These are phyloP conservation scores for Lichtheimia corymbifera DNA, from an alignment of 371 early-diverging fungal genomes.

Conservation along the genomic window DNA sequence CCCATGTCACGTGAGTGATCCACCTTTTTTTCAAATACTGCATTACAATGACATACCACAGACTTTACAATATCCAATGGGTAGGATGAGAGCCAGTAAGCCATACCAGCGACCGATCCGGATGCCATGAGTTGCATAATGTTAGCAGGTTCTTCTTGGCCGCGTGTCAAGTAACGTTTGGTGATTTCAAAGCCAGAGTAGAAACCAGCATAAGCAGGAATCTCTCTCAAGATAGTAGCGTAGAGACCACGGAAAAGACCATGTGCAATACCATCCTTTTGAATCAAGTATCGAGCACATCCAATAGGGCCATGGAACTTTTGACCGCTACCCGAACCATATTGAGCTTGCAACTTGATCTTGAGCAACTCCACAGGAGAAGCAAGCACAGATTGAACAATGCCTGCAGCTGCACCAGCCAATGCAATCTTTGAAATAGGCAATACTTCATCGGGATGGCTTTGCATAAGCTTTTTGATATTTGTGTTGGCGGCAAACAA, in stretches of 20 bases:
- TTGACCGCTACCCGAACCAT: conserved; percentile 31
- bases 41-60: conserved; percentile 45
- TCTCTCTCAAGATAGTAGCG: conserved; percentile 76
- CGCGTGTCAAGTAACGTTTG: conserved; percentile 59
- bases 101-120: conserved; percentile 76
- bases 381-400: conserved; percentile 71
- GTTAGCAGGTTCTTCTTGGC: conserved; percentile 44
- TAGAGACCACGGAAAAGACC: conserved; percentile 82
- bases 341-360: conserved; percentile 80
- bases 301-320: conserved; percentile 63
- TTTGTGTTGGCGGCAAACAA: conserved; percentile 78
- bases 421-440: conserved; percentile 66
- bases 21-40: not conserved
- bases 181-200: conserved; percentile 79
- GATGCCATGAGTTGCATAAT: conserved; percentile 69
- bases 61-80: conserved; percentile 87
- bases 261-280: conserved; percentile 62
- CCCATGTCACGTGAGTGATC: no score
- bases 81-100: conserved; percentile 82
- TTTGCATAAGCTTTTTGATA: conserved; percentile 56
- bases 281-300: conserved; percentile 63
- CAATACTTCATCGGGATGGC: conserved; percentile 34
- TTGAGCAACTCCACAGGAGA: conserved; percentile 85
- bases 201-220: conserved; percentile 85
- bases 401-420: conserved; percentile 80